These are phyloP conservation scores for Penicillium sumatraense DNA, from an alignment of 2,329 filamentous ascomycete species.

Conservation along the genomic window DNA sequence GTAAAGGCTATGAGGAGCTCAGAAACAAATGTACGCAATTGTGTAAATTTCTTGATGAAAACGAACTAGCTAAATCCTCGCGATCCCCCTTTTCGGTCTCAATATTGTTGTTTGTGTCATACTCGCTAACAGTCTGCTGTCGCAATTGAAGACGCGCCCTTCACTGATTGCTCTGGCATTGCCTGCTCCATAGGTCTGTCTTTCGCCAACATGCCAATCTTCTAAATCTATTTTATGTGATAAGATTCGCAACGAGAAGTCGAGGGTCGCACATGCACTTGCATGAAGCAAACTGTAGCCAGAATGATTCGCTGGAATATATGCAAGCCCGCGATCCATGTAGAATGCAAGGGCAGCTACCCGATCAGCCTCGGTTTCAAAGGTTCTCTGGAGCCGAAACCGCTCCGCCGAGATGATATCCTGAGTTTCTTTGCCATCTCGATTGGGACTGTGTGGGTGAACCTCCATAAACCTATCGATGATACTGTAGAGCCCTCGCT, in stretches of 20 bases:
- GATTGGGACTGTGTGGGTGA: not conserved
- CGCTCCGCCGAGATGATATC: not conserved
- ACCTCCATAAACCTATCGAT: not conserved
- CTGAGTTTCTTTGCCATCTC: not conserved
- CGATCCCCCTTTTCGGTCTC: not conserved
- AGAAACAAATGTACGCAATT: too few species aligned
- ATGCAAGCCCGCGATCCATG: constrained; percentile 7
- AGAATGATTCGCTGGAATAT: constrained; percentile 11
- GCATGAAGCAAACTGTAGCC: constrained; percentile 44
- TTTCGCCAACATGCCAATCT: constrained; percentile 46
- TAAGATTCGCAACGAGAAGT: constrained; percentile 56
- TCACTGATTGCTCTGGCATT: constrained; percentile 55
- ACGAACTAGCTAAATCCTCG: not conserved
- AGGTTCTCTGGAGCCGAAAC: not conserved
- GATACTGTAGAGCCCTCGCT: not conserved
- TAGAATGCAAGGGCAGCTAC: constrained; percentile 8
- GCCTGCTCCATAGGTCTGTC: constrained; percentile 24
- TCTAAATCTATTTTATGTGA: constrained; percentile 43
- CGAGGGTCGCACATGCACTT: constrained; percentile 52
- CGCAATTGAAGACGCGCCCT: constrained; percentile 50
- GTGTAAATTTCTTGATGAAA: too few species aligned
- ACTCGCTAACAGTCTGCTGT: constrained; percentile 50
- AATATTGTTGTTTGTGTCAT: constrained; percentile 54
- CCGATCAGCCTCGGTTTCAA: not conserved
- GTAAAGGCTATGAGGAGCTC: too few species aligned